Base-by-base conservation (phyloP, 2,329 filamentous ascomycete species). In the Fusarium sp. region DNA sequence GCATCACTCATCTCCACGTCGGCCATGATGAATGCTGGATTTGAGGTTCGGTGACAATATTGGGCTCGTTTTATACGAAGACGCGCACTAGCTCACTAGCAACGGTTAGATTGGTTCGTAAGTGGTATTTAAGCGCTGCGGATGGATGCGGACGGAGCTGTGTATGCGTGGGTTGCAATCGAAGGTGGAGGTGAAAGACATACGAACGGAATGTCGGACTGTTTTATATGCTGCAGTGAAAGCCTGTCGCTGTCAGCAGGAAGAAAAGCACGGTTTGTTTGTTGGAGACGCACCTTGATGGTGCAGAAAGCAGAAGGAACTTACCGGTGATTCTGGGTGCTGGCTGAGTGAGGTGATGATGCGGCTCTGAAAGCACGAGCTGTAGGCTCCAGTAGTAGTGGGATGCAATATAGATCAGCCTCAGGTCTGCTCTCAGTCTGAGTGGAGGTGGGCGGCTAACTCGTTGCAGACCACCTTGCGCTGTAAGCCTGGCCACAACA, bases 1-100 rank as follows among this genome's bases (percentile, higher is more conserved):
- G 92, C 94, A 80, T 98, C 96, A 55, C 92, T 92, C 96, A 98
- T 98, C 76, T 97, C 94, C 50, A 98, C 90, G 81, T 99, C 96
- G 61, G 94, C 92, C 96, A 98, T 98, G 67, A 64, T 62, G 51
- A 24, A 24, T 52, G 40, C 56, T 7, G 41, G 39, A 26, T n/a
- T 44, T 32, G 45, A 24, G 32, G 47, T 50, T 66, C 40, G 55
- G 35, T 19, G 30, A 33, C 30, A 15, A 33, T 30, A 33, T 35
- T 30, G 44, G n/a, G 35, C 52, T 37, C 33, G 40, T 52, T 41
- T 51, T 24, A 33, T 30, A 39, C 28, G 20, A 32, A 24, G 43
- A 32, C 28, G 20, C 22, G 26, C 49, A 26, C 46, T 26, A 17
- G 26, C 11, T 60, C 26, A 54, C 62, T 70, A 26, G 22, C 20